Percentiles rank a stretch among this genome's conserved stretches.
Conservation (phyloP, 176 grass and related monocot species). For the Canna indica region DNA sequence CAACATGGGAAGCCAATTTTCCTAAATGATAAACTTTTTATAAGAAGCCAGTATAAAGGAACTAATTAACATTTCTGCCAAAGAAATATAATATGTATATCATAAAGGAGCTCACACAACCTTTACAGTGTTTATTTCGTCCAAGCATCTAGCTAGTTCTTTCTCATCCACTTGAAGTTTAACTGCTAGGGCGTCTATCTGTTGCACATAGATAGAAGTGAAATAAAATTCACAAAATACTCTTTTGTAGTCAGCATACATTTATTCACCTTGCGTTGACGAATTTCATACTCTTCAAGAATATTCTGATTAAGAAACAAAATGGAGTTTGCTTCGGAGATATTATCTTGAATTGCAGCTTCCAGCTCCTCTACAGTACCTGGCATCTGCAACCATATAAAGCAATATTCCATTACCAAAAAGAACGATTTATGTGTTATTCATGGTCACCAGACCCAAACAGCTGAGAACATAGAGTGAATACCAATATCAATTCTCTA, state of each 20-base stretch:
- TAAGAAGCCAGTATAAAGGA: conserved; percentile 16
- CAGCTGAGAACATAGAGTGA: neutral
- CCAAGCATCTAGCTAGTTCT: conserved; percentile 35
- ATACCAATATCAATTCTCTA: neutral
- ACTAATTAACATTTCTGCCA: neutral
- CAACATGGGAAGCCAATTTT: conserved; percentile 83
- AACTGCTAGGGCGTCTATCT: conserved; percentile 68
- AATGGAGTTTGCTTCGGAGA: conserved; percentile 91
- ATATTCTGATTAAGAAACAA: conserved; percentile 90
- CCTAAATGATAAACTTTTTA: conserved; percentile 26
- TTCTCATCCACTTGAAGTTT: conserved; percentile 61
- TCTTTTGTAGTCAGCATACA: neutral
- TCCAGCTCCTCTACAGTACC: conserved; percentile 65
- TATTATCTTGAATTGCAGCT: conserved; percentile 69
- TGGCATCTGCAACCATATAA: conserved; percentile 53
- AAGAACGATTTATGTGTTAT: neutral
- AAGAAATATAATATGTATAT: neutral
- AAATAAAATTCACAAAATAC: neutral
- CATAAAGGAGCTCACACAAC: conserved; percentile 24
- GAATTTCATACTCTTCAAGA: conserved; percentile 77
- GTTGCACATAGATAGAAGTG: neutral
- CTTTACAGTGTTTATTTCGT: conserved; percentile 74
- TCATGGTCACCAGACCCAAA: neutral
- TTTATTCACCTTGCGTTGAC: conserved; percentile 53
- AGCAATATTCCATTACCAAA: neutral